Evolutionary conservation across 495 filamentous ascomycete species (phyloP).

Genomic region (Halenospora varia): DNA sequence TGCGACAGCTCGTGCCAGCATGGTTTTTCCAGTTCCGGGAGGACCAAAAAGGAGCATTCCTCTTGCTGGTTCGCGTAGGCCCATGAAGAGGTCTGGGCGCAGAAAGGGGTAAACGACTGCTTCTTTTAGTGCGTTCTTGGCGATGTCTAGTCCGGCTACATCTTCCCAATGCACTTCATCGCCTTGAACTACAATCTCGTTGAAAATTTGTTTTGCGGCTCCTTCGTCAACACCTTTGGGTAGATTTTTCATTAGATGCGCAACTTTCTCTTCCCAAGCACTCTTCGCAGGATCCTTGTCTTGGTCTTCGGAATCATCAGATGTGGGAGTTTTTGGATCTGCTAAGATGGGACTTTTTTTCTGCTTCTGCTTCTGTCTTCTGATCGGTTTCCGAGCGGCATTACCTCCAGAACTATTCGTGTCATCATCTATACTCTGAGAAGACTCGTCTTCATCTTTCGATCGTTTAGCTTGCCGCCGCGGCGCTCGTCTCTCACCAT

Average conservation of each 20-base stretch:
- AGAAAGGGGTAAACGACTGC: slow-evolving; percentile 97
- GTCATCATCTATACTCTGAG: slow-evolving; percentile 33
- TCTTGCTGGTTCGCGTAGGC: slow-evolving; percentile 86
- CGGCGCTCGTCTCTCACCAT: slow-evolving; percentile 15
- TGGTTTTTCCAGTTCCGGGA: slow-evolving; percentile 96
- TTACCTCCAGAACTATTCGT: slow-evolving; percentile 31
- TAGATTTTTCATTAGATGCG: slow-evolving; percentile 64
- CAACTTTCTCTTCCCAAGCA: slow-evolving; percentile 46
- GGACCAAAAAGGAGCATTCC: slow-evolving; percentile 97
- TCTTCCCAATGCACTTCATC: slow-evolving; percentile 96
- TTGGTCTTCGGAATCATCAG: slow-evolving; percentile 16
- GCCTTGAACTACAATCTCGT: slow-evolving; percentile 92
- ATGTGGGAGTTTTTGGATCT: slow-evolving; percentile 22
- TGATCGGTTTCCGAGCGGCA: slow-evolving; percentile 11
- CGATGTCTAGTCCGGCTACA: slow-evolving; percentile 84
- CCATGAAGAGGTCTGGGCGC: slow-evolving; percentile 92
- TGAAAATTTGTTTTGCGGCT: slow-evolving; percentile 87
- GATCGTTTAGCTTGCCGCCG: slow-evolving; percentile 18
- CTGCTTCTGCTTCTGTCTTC: slow-evolving; percentile 21
- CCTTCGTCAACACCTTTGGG: slow-evolving; percentile 74
- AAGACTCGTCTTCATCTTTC: slow-evolving; percentile 27
- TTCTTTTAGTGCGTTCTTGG: slow-evolving; percentile 91
- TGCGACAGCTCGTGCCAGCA: slow-evolving; percentile 92
- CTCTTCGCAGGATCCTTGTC: slow-evolving; percentile 22
- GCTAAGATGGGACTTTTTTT: slow-evolving; percentile 22